Percentiles rank a stretch among this genome's conserved stretches.
Evolutionary conservation across 2,329 filamentous ascomycete genomes (phyloP).

Genomic region (Fusarium solani-melongenae): DNA sequence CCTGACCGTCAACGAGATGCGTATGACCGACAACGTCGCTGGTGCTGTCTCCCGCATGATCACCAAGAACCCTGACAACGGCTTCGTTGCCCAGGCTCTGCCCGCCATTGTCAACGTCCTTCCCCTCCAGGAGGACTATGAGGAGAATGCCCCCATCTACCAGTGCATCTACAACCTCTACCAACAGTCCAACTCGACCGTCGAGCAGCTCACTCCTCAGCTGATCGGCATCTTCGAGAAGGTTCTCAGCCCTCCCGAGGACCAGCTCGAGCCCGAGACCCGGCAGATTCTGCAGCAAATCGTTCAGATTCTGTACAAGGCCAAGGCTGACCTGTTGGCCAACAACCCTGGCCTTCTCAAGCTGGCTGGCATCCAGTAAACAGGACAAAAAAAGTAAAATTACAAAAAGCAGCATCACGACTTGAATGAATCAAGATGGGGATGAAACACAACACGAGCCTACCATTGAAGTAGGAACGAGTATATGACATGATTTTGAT

Average conservation of each 20-base stretch:
- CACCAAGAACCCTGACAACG: slow-evolving; percentile 83
- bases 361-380: slow-evolving; percentile 45
- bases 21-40: slow-evolving; percentile 91
- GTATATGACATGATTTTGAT: slow-evolving; percentile 40
- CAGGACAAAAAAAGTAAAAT: slow-evolving; percentile 20
- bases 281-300: slow-evolving; percentile 73
- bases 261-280: slow-evolving; percentile 80
- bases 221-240: slow-evolving; percentile 78
- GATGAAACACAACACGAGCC: slow-evolving; percentile 27
- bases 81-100: slow-evolving; percentile 84
- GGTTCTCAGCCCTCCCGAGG: slow-evolving; percentile 76
- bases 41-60: slow-evolving; percentile 95
- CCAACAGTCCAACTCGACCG: slow-evolving; percentile 73
- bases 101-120: slow-evolving; percentile 82
- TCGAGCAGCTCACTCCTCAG: slow-evolving; percentile 76
- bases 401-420: slow-evolving; percentile 19
- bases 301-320: slow-evolving; percentile 61
- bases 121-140: slow-evolving; percentile 91
- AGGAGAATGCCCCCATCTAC: slow-evolving; percentile 96
- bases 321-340: slow-evolving; percentile 48
- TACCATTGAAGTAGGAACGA: slow-evolving; percentile 14
- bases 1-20: slow-evolving; percentile 79
- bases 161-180: slow-evolving; percentile 90
- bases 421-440: slow-evolving; percentile 31
- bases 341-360: slow-evolving; percentile 47